Conservation (phyloP, 2,329 filamentous ascomycete genomes). For the Bipolaris gigantea region DNA sequence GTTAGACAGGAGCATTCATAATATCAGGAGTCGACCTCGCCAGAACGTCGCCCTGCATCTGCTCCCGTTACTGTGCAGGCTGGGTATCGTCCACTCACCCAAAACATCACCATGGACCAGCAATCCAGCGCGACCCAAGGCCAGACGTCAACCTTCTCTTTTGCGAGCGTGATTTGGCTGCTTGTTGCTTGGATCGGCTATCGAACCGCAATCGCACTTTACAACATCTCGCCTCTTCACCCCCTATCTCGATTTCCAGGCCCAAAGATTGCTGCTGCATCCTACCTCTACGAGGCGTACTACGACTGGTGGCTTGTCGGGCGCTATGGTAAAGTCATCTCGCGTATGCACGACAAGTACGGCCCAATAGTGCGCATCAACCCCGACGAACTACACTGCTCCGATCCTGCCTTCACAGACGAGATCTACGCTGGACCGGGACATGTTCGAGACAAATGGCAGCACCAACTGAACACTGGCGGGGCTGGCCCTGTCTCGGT, state of each 20-base stretch:
- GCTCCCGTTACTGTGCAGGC: constrained; percentile 10
- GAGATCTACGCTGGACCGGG: constrained; percentile 37
- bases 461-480: constrained; percentile 31
- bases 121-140: constrained; percentile 16
- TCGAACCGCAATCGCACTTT: constrained; percentile 20
- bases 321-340: constrained; percentile 40
- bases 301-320: constrained; percentile 34
- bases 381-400: constrained; percentile 39
- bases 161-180: constrained; percentile 20
- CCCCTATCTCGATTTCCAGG: constrained; percentile 32
- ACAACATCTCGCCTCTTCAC: constrained; percentile 31
- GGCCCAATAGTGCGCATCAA: constrained; percentile 35
- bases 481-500: constrained; percentile 28
- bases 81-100: constrained; percentile 5
- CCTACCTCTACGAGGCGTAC: constrained; percentile 35
- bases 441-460: constrained; percentile 27
- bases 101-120: constrained; percentile 20
- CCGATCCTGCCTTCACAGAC: constrained; percentile 38
- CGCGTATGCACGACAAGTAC: constrained; percentile 40
- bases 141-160: constrained; percentile 14
- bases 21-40: constrained; percentile 20
- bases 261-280: constrained; percentile 34
- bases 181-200: constrained; percentile 24
- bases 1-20: neutral
- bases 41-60: constrained; percentile 6